phyloP scores from a whole-genome alignment of 2,329 filamentous ascomycete genomes.

The Cladosporium velox region DNA sequence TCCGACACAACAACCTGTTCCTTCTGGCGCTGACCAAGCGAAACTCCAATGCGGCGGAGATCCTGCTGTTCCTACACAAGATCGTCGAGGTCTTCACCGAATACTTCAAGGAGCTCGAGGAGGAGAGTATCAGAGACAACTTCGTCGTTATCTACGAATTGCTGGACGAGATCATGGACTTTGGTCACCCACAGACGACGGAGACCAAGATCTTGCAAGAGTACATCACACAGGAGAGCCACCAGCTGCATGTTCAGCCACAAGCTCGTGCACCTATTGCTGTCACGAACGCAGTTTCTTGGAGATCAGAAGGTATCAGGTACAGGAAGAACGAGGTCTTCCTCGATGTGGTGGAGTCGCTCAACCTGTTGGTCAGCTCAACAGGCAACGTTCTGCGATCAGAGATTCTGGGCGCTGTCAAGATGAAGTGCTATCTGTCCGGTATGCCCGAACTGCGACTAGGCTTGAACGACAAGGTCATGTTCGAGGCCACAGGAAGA shows the following conservation, averaged over 20 bases:
- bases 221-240: conserved; percentile 94
- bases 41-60: conserved; percentile 98
- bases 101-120: conserved; percentile 98
- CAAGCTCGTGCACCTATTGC: conserved; percentile 87
- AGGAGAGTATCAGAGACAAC: conserved; percentile 98
- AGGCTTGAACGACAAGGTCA: conserved; percentile 97
- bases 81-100: conserved; percentile 98
- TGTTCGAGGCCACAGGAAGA: conserved; percentile 97
- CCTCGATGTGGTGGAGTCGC: conserved; percentile 92
- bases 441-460: conserved; percentile 96
- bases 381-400: conserved; percentile 94
- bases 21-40: conserved; percentile 96
- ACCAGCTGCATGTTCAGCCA: conserved; percentile 89
- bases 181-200: conserved; percentile 97
- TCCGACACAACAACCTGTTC: conserved; percentile 98
- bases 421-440: conserved; percentile 99
- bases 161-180: conserved; percentile 99
- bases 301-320: conserved; percentile 95
- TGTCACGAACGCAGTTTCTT: conserved; percentile 96
- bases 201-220: conserved; percentile 98
- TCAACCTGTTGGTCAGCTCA: conserved; percentile 91
- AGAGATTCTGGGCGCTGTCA: conserved; percentile 94
- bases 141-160: conserved; percentile 99
- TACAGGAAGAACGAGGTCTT: conserved; percentile 99
- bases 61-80: conserved; percentile 96